Percentiles rank a stretch among this genome's conserved stretches.
Evolutionary conservation across 148 eudicot genomes (phyloP).

Genomic region (Nepenthes gracilis): DNA sequence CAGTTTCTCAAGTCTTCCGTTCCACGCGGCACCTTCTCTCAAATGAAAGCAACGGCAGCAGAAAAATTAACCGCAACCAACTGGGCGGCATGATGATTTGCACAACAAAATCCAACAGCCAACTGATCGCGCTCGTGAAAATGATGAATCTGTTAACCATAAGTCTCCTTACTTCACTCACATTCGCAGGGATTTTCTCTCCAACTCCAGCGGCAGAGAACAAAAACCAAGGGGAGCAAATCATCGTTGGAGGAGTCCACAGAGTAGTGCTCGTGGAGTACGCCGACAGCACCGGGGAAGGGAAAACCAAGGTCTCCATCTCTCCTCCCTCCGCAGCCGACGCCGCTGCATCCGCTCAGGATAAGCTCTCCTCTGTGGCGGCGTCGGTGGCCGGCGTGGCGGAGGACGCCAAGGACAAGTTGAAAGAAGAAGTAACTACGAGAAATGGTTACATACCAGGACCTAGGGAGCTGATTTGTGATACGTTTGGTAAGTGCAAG

Average conservation of each 20-base stretch:
- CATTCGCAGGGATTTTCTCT: slow-evolving; percentile 43
- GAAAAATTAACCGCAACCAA: too few species aligned
- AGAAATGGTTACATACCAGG: slow-evolving; percentile 2
- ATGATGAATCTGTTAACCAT: slow-evolving; percentile 63
- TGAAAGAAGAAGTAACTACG: slow-evolving; percentile 4
- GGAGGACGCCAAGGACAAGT: slow-evolving; percentile 32
- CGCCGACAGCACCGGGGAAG: slow-evolving; percentile 30
- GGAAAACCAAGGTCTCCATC: slow-evolving; percentile 52
- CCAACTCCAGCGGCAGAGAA: slow-evolving; percentile 19
- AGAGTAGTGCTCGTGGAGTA: slow-evolving; percentile 54
- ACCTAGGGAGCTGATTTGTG: slow-evolving; percentile 32
- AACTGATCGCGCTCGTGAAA: background rate
- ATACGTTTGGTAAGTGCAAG: slow-evolving; percentile 43
- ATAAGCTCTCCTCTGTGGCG: slow-evolving; percentile 3
- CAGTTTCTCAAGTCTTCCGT: too few species aligned
- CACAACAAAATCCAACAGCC: too few species aligned
- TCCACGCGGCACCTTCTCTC: too few species aligned
- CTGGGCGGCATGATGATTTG: too few species aligned
- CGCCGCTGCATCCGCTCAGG: slow-evolving; percentile 29
- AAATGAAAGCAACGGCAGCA: too few species aligned
- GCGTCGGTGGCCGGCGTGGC: slow-evolving; percentile 8
- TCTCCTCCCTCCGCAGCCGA: slow-evolving; percentile 57
- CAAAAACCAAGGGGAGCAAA: slow-evolving; percentile 11
- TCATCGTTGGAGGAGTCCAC: slow-evolving; percentile 50
- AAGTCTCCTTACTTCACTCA: slow-evolving; percentile 32